Conservation (phyloP, 345 rosid genomes). For the Clarkia xantiana region DNA sequence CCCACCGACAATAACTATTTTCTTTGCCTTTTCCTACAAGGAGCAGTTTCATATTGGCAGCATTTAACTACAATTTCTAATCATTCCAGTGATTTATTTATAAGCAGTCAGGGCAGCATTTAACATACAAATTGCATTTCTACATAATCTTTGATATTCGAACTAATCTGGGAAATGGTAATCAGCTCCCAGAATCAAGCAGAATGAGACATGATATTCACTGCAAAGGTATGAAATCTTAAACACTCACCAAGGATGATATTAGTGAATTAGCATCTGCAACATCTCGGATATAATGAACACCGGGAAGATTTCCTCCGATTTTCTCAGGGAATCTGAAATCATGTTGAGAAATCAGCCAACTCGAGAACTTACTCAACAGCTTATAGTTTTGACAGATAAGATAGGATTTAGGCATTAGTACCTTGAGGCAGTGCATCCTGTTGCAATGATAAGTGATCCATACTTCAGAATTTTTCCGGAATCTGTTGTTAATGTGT, state of each 20-base stretch:
- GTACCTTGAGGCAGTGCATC: conserved; percentile 87
- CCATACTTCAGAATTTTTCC: conserved; percentile 89
- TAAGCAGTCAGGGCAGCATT: no score
- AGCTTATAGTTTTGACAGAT: neutral
- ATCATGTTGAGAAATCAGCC: conserved; percentile 11
- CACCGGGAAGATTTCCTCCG: conserved; percentile 82
- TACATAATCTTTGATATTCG: no score
- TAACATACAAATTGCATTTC: no score
- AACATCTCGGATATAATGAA: conserved; percentile 84
- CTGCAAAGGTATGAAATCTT: conserved; percentile 4
- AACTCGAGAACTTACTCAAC: neutral
- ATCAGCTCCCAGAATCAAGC: neutral
- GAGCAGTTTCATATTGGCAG: no score
- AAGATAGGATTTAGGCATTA: neutral
- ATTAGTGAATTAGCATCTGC: conserved; percentile 83
- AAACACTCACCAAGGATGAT: conserved; percentile 53
- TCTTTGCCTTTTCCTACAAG: conserved; percentile 59
- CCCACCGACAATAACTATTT: conserved; percentile 81
- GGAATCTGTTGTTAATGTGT: conserved; percentile 56
- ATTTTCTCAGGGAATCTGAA: conserved; percentile 82
- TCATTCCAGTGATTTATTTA: no score
- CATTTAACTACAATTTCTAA: no score
- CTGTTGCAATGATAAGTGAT: conserved; percentile 77
- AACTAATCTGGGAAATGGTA: neutral
- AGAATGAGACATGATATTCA: neutral